These are phyloP conservation scores for Neurospora tetraspora DNA, from an alignment of 495 filamentous ascomycete species.

Conservation along the genomic window DNA sequence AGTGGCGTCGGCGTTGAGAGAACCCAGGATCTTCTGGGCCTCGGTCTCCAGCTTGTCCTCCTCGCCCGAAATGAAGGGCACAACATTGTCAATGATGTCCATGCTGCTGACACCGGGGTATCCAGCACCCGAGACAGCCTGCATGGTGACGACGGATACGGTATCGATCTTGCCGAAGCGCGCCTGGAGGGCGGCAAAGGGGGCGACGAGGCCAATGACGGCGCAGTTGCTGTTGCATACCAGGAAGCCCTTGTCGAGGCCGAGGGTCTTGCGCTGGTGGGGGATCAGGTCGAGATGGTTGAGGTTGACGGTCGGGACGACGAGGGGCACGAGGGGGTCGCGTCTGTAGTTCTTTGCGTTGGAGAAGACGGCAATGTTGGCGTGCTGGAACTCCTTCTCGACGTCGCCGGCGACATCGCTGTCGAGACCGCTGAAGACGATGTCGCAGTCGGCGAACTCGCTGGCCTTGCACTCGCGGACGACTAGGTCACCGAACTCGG, in stretches of 20 bases:
- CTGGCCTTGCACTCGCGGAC: conserved; percentile 65
- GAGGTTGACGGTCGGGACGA: conserved; percentile 78
- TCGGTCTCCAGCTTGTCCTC: conserved; percentile 84
- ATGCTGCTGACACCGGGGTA: conserved; percentile 76
- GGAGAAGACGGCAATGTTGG: conserved; percentile 72
- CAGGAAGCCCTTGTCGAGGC: conserved; percentile 66
- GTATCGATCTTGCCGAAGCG: conserved; percentile 64
- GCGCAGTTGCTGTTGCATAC: conserved; percentile 90
- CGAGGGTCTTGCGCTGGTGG: conserved; percentile 56
- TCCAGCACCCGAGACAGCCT: conserved; percentile 79
- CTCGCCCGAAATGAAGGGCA: conserved; percentile 79
- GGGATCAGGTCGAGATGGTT: conserved; percentile 69
- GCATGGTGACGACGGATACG: conserved; percentile 78
- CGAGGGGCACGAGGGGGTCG: conserved; percentile 71
- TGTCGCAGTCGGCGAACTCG: conserved; percentile 71
- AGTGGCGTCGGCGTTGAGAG: conserved; percentile 51
- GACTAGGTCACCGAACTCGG: conserved; percentile 54
- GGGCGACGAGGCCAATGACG: conserved; percentile 80
- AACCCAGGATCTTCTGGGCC: conserved; percentile 75
- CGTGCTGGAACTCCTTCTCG: conserved; percentile 71
- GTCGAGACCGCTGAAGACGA: conserved; percentile 85
- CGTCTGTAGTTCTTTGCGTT: conserved; percentile 86
- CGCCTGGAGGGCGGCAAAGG: conserved; percentile 73
- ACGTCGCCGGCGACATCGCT: conserved; percentile 74
- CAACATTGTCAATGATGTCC: conserved; percentile 70